Base-by-base conservation (phyloP, 2,329 filamentous ascomycete species). In the Neonectria ditissima region DNA sequence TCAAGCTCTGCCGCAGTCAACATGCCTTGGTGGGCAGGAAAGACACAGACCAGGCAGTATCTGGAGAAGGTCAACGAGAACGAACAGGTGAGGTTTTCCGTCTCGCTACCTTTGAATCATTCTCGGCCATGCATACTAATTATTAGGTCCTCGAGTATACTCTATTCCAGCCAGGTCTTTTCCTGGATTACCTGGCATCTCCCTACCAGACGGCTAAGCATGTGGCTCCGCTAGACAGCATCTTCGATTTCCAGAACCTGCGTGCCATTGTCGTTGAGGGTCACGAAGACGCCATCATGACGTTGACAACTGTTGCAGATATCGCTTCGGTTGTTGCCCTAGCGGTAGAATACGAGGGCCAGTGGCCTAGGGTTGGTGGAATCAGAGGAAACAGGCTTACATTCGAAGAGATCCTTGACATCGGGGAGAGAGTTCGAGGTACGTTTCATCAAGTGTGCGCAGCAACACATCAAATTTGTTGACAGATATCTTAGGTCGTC, bases 111-210 rank as follows among this genome's bases (percentile, higher is more conserved):
- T 37, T n/a, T 10, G 9, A 2, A 39, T 8, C n/a, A 20, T 7
- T 5, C 20, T 20, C 2, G 18, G 10, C 20, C 1, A 20, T 20
- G 4, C 7, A 9, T 4, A 8, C 10, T 20, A 85, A 6, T 20
- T 4, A 2, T 18, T 20, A 85, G 83, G 76, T 84, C 8, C 76
- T 88, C 11, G 83, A 88, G 64, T 88, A 88, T 72, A 82, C 77
- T 5, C 75, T 87, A 1, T 87, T 88, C 68, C 84, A 87, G 55
- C 82, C 83, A 0, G 84, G 84, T 1, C 66, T 86, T 8, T 86
- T 87, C 68, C 65, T 83, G 34, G 78, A 88, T 71, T 88, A 87
- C 74, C 76, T 87, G n/a, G 82, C 82, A 2, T 80, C 76, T 56
- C 86, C 86, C 0, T 69, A 83, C 60, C 76, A 80, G 48, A 80